Percentiles rank a stretch among this genome's conserved stretches.
These are phyloP conservation scores for Blepharisma stoltei DNA, from an alignment of 73 alveolate species.

Conservation along the genomic window DNA sequence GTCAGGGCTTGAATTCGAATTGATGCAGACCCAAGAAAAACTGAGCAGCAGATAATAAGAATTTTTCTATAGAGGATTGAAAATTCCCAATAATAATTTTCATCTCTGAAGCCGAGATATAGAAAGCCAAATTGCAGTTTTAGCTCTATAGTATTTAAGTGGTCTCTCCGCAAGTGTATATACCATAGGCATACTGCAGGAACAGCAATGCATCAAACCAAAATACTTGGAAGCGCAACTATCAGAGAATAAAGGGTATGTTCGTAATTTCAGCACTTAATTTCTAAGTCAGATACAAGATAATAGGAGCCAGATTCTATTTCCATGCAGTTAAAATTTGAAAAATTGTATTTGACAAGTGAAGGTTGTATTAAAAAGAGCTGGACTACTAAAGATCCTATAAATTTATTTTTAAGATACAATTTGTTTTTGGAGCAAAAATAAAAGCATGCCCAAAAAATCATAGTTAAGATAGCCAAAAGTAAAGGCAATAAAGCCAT, in stretches of 20 bases:
- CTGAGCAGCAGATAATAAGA: conserved; percentile 17
- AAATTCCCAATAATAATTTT: conserved; percentile 36
- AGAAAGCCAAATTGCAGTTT: conserved; percentile 36
- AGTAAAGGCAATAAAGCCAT: background rate
- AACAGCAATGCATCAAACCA: conserved; percentile 29
- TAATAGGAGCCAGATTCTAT: conserved; percentile 14
- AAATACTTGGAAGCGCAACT: conserved; percentile 20
- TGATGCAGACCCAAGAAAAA: background rate
- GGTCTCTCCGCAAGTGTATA: background rate
- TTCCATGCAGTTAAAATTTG: conserved; percentile 9
- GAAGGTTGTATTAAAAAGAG: conserved; percentile 32
- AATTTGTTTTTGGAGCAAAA: background rate
- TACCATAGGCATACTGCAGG: background rate
- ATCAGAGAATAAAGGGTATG: conserved; percentile 9
- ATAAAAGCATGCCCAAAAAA: background rate
- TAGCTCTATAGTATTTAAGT: background rate
- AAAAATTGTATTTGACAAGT: conserved; percentile 23
- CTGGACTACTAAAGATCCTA: conserved; percentile 30
- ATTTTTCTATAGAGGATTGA: conserved; percentile 24
- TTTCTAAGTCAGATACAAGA: background rate
- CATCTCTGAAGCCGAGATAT: conserved; percentile 29
- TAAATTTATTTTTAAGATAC: background rate
- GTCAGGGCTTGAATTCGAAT: conserved; percentile 1
- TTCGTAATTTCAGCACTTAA: conserved; percentile 9
- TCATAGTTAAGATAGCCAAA: background rate